Evolutionary conservation across 805 yeast genomes (phyloP).

Genomic region (Zygosaccharomyces pseudorouxii): DNA sequence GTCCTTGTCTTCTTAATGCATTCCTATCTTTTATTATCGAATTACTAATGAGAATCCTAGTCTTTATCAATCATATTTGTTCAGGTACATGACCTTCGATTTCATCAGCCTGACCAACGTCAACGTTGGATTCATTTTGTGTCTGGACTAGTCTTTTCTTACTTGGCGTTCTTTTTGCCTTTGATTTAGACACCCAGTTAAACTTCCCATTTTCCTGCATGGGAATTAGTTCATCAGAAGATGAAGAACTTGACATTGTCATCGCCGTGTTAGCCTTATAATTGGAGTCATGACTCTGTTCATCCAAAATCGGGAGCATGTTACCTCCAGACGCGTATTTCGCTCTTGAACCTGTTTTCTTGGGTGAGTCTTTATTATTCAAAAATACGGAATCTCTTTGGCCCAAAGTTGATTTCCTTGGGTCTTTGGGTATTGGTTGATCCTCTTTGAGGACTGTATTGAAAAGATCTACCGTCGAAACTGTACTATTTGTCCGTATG

Average conservation of each 20-base stretch:
- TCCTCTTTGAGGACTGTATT: slow-evolving; percentile 74
- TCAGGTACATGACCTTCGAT: slow-evolving; percentile 33
- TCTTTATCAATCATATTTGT: slow-evolving; percentile 18
- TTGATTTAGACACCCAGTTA: slow-evolving; percentile 30
- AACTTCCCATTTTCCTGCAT: slow-evolving; percentile 32
- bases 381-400: slow-evolving; percentile 41
- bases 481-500: slow-evolving; percentile 70
- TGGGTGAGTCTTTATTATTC: slow-evolving; percentile 14
- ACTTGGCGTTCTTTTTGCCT: slow-evolving; percentile 26
- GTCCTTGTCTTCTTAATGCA: background rate
- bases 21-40: background rate
- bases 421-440: slow-evolving; percentile 40
- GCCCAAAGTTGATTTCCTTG: slow-evolving; percentile 39
- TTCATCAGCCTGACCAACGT: slow-evolving; percentile 32
- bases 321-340: slow-evolving; percentile 4
- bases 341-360: slow-evolving; percentile 3
- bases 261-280: slow-evolving; percentile 8
- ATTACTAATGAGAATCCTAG: background rate
- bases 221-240: slow-evolving; percentile 34
- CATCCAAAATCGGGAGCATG: slow-evolving; percentile 14
- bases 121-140: slow-evolving; percentile 34
- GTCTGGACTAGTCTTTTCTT: slow-evolving; percentile 38
- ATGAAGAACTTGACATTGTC: slow-evolving; percentile 20
- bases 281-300: slow-evolving; percentile 13
- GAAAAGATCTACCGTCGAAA: slow-evolving; percentile 77